Evolutionary conservation across 2,329 filamentous ascomycete species (phyloP).

Genomic region (Rasamsonia emersonii): DNA sequence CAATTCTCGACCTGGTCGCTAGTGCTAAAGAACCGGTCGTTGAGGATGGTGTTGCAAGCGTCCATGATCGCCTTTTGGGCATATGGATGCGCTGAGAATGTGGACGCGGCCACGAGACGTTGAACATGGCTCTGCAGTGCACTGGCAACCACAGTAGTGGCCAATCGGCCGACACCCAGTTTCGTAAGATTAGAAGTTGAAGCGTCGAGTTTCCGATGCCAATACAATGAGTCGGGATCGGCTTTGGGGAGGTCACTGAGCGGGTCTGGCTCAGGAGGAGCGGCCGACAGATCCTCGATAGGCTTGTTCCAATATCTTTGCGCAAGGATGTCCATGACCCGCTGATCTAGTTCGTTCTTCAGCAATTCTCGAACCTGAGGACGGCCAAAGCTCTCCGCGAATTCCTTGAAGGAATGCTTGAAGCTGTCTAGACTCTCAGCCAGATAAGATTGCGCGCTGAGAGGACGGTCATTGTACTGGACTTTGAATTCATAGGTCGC

Average conservation of each 20-base stretch:
- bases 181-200: constrained; percentile 87
- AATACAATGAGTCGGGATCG: constrained; percentile 76
- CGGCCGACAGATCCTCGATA: constrained; percentile 66
- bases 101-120: constrained; percentile 66
- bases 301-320: constrained; percentile 97
- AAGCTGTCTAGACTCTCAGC: constrained; percentile 92
- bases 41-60: constrained; percentile 79
- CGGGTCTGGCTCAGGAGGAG: constrained; percentile 59
- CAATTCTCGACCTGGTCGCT: constrained; percentile 98
- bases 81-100: constrained; percentile 83
- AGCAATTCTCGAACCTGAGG: constrained; percentile 81
- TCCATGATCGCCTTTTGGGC: constrained; percentile 89
- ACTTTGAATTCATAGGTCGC: constrained; percentile 99
- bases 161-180: constrained; percentile 82
- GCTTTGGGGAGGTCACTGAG: constrained; percentile 75
- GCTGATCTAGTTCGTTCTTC: constrained; percentile 88
- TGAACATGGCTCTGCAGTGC: constrained; percentile 82
- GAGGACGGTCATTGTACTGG: constrained; percentile 92
- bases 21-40: constrained; percentile 92
- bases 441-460: constrained; percentile 93
- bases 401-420: constrained; percentile 95
- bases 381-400: constrained; percentile 80
- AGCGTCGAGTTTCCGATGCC: constrained; percentile 89
- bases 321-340: constrained; percentile 84
- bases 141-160: constrained; percentile 81